Conservation (phyloP, 192 early-diverging fungal genomes). For the Coemansia aciculifera region DNA sequence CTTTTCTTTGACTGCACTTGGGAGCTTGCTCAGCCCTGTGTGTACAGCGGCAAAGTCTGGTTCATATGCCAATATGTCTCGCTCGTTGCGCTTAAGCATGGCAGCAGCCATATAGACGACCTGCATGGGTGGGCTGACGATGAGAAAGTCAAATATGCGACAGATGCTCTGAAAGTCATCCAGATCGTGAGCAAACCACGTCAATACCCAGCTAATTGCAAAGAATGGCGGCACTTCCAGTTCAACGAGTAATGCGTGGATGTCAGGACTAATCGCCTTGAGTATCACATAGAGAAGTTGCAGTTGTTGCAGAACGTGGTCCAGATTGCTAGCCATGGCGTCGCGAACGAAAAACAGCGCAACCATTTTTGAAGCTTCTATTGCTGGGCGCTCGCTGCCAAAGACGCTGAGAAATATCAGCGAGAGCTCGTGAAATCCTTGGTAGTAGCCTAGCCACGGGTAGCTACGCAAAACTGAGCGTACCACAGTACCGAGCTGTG, state of each 20-base stretch:
- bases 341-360: constrained; percentile 59
- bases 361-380: constrained; percentile 56
- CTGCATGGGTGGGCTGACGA: constrained; percentile 63
- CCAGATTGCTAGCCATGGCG: constrained; percentile 45
- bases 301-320: constrained; percentile 40
- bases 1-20: constrained; percentile 2
- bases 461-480: constrained; percentile 56
- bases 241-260: constrained; percentile 35
- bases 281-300: constrained; percentile 39
- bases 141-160: constrained; percentile 66
- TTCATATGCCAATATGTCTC: constrained; percentile 29
- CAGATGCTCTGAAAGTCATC: constrained; percentile 49
- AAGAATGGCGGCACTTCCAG: constrained; percentile 65
- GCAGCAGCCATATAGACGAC: constrained; percentile 64
- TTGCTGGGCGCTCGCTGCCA: constrained; percentile 56
- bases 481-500: constrained; percentile 55
- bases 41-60: constrained; percentile 48
- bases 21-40: constrained; percentile 35
- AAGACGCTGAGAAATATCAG: constrained; percentile 58
- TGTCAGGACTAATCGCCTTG: constrained; percentile 20
- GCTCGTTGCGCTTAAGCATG: constrained; percentile 38
- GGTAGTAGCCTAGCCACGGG: constrained; percentile 70
- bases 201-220: constrained; percentile 70
- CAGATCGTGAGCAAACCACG: constrained; percentile 77
- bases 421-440: constrained; percentile 59